Base-by-base conservation (phyloP, 345 rosid genomes). In the Eucalyptus marginata region DNA sequence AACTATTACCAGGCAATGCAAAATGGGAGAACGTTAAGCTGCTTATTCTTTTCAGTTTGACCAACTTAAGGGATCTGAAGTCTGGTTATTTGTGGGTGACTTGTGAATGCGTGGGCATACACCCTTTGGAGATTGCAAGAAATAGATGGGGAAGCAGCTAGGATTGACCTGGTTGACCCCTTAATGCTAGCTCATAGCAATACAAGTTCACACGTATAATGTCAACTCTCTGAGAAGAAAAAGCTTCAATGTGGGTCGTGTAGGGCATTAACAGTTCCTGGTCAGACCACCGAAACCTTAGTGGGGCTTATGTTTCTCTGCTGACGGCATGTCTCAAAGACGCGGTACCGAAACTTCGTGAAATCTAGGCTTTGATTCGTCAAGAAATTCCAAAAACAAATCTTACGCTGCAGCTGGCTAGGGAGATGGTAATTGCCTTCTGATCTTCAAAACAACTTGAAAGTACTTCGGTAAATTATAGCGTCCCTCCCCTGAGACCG, bases 141-240 rank as follows among this genome's bases (percentile, higher is more conserved):
- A 76, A 76, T 76, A 20, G 83, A 76, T 40, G 83, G 15, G 15
- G 47, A 76, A 40, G 84, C 7, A 40, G 47, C 47, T 76, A 20
- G 43, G 47, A 20, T 12, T 20, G 84, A 22, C 84, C 47, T 6
- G 29, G 47, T 76, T 22, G 83, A 71, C 27, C 83, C 46, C 13
- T 46, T 56, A 71, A 5, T 36, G 83, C 83, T 36, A 18, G 47
- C 84, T 20, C 44, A 76, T 20, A 11, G 84, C 84, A 40, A 40
- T 76, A 76, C 83, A 40, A 76, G 83, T 6, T 36, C 43, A 86
- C 88, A 66, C 88, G 88, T 87, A 87, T 87, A 40, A 76, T 76
- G 47, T 76, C 84, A 76, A 76, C 84, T 20, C 13, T 40, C 84
- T 76, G 29, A 36, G 84, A 11, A 76, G 84, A 76, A 76, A 20